Percentiles rank a stretch among this genome's conserved stretches.
Evolutionary conservation across 768 basidiomycete genomes (phyloP).

Genomic region (Inosperma sp.): DNA sequence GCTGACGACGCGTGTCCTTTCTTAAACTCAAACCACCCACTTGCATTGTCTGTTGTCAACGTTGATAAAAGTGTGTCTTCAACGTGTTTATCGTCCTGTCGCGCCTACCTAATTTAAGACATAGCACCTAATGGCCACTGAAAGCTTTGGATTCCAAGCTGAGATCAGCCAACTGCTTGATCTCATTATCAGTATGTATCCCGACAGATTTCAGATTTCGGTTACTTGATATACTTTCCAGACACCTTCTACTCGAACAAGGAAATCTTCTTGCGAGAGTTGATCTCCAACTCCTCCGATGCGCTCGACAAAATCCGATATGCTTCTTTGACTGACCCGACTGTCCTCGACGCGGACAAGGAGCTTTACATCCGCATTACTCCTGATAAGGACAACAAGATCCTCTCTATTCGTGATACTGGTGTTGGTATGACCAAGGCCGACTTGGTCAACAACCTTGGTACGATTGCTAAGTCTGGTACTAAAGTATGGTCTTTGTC

Average conservation of each 20-base stretch:
- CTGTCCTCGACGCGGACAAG: constrained; percentile 84
- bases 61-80: constrained; percentile 14
- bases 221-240: constrained; percentile 26
- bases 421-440: constrained; percentile 99
- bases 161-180: constrained; percentile 99
- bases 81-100: constrained; percentile 3
- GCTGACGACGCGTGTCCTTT: constrained; percentile 21
- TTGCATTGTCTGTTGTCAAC: constrained; percentile 9
- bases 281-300: constrained; percentile 97
- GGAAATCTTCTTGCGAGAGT: constrained; percentile 98
- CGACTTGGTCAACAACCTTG: constrained; percentile 98
- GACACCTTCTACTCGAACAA: constrained; percentile 99
- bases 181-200: constrained; percentile 88
- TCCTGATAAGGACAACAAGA: constrained; percentile 94
- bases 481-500: constrained; percentile 59
- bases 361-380: constrained; percentile 92
- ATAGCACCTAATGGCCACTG: constrained; percentile 57
- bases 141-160: constrained; percentile 96
- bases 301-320: constrained; percentile 99
- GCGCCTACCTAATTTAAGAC: constrained; percentile 8
- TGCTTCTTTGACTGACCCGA: constrained; percentile 89
- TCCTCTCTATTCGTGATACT: constrained; percentile 86
- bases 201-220: not conserved
- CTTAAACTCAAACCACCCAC: constrained; percentile 24
- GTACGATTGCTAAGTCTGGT: constrained; percentile 92